These are phyloP conservation scores for Starmerella kuoi DNA, from an alignment of 805 yeast genomes.

Conservation along the genomic window DNA sequence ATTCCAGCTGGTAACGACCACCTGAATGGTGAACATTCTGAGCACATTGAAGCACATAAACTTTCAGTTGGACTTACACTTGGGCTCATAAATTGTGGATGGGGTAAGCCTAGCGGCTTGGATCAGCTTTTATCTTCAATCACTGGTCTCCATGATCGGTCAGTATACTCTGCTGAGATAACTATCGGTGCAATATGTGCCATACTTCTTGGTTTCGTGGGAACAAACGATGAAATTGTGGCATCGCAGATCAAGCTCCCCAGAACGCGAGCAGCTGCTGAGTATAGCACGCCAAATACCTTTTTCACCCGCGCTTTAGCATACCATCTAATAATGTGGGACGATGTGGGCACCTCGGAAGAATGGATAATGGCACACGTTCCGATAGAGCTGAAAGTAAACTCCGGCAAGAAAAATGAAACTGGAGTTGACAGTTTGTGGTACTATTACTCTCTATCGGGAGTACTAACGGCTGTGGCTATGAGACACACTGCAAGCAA, in stretches of 20 bases:
- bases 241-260: conserved; percentile 56
- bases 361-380: conserved; percentile 50
- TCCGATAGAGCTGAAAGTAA: conserved; percentile 30
- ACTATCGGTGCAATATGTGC: conserved; percentile 60
- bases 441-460: conserved; percentile 34
- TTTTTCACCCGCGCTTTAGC: conserved; percentile 54
- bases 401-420: conserved; percentile 16
- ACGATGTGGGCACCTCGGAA: conserved; percentile 36
- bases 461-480: conserved; percentile 62
- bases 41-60: conserved; percentile 36
- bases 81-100: conserved; percentile 54
- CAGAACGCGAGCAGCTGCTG: conserved; percentile 43
- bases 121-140: conserved; percentile 50
- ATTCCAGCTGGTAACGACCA: not conserved
- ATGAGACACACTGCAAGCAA: conserved; percentile 64
- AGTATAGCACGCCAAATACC: conserved; percentile 68
- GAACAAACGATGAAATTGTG: conserved; percentile 45
- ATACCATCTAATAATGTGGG: conserved; percentile 62
- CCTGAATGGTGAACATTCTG: conserved; percentile 31
- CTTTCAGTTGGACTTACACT: conserved; percentile 57
- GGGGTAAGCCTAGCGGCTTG: conserved; percentile 60
- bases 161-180: conserved; percentile 3
- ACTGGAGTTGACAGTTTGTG: conserved; percentile 39
- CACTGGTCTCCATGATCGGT: conserved; percentile 1
- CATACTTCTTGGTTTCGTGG: conserved; percentile 57